Conservation (phyloP, 495 filamentous ascomycete species). For the Xylona heveae region DNA sequence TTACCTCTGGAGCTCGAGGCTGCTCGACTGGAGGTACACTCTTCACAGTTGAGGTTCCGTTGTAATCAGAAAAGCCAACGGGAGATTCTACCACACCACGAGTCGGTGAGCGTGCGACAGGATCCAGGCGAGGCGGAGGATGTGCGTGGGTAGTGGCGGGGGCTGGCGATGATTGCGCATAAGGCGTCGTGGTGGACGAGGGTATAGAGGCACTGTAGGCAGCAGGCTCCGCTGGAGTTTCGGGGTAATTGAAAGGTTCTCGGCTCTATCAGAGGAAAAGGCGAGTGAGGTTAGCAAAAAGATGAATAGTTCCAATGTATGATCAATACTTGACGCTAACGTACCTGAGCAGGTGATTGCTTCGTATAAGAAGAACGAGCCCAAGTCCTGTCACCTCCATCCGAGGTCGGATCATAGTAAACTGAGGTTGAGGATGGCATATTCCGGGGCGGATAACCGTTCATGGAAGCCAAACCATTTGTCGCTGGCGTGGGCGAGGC, state of each 20-base stretch:
- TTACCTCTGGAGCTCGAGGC: too few species aligned
- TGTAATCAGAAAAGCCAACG: too few species aligned
- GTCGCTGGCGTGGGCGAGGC: constrained; percentile 10
- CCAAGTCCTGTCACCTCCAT: constrained; percentile 14
- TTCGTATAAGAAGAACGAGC: constrained; percentile 12
- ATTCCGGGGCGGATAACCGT: constrained; percentile 11
- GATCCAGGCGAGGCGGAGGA: constrained; percentile 20
- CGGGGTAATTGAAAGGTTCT: constrained; percentile 11
- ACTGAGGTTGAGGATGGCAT: constrained; percentile 14
- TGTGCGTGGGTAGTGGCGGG: constrained; percentile 22
- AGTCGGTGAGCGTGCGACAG: constrained; percentile 21
- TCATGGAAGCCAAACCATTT: constrained; percentile 14
- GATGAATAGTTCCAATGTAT: not conserved
- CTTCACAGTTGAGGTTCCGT: too few species aligned
- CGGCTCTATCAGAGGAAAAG: constrained; percentile 7
- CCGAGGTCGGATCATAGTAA: constrained; percentile 28
- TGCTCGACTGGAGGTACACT: too few species aligned
- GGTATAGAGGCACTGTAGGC: constrained; percentile 9
- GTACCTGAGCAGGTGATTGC: constrained; percentile 18
- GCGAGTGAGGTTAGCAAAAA: too few species aligned
- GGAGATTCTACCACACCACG: constrained; percentile 20
- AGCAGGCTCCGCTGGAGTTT: constrained; percentile 8
- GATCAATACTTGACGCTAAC: constrained; percentile 3
- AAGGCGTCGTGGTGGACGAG: constrained; percentile 8
- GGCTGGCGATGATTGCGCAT: constrained; percentile 10